Conservation (phyloP, 1,284 basidiomycete species). For the Hortiboletus rubellus region DNA sequence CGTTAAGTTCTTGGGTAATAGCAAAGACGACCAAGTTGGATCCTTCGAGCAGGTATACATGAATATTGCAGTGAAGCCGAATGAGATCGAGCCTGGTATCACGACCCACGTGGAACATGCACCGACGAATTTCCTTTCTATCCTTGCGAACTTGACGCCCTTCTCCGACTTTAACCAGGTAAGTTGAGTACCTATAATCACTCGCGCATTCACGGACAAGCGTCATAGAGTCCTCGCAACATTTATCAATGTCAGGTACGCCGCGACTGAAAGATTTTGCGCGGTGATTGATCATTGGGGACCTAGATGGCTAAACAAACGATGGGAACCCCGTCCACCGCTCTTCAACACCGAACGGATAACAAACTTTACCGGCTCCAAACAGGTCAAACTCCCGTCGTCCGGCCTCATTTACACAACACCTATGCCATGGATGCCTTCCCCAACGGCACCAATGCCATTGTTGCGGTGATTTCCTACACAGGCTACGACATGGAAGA, state of each 20-base stretch:
- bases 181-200: conserved; percentile 7
- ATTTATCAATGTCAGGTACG: conserved; percentile 85
- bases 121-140: conserved; percentile 94
- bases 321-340: conserved; percentile 98
- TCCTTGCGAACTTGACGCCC: conserved; percentile 78
- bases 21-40: conserved; percentile 87
- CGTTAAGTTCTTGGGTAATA: conserved; percentile 89
- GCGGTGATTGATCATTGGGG: conserved; percentile 6
- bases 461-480: conserved; percentile 99
- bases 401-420: conserved; percentile 90
- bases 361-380: conserved; percentile 99
- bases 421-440: conserved; percentile 99
- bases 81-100: conserved; percentile 82
- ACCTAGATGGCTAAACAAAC: conserved; percentile 98
- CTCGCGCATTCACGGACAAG: conserved; percentile 2
- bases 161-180: conserved; percentile 98
- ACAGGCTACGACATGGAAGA: conserved; percentile 99
- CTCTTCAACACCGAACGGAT: conserved; percentile 89
- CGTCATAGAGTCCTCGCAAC: conserved; percentile 71
- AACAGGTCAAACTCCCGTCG: conserved; percentile 93
- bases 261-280: conserved; percentile 3
- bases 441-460: conserved; percentile 97
- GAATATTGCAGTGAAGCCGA: conserved; percentile 92
- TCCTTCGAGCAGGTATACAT: conserved; percentile 99
- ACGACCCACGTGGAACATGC: conserved; percentile 93